Base-by-base conservation (phyloP, 257 asterid species). In the Cordia subcordata region DNA sequence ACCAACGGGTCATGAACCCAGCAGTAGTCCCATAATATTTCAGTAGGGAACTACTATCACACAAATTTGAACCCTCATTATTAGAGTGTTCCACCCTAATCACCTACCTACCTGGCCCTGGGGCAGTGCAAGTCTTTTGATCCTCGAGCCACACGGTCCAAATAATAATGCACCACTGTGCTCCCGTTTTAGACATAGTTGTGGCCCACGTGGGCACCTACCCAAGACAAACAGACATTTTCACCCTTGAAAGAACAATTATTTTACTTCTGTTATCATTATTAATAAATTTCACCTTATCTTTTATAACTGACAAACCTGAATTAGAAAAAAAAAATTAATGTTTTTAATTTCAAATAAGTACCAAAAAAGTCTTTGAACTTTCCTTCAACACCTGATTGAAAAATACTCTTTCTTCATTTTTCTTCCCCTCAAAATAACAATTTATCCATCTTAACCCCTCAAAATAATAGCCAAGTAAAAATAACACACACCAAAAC, bases 151-250 rank as follows among this genome's bases (percentile, higher is more conserved):
- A 13, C 32, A 23, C 37, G 53, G 46, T 42, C 27, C 9, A 62
- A 53, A 62, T 57, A 56, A 42, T 58, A 5, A 42, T 53, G 57
- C 66, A 51, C 16, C 0, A 33, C 9, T 60, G 35, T 58, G 56
- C 37, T 51, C 59, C 54, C 35, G 8, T 10, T 39, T 37, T 45
- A 33, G 33, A 40, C 55, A 23, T 38, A 49, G 8, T 20, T 8
- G 33, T 20, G 47, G 32, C 53, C 60, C 65, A 62, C 58, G 35
- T 17, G 13, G 10, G 27, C 38, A 19, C 35, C 44, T 37, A 47
- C 54, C 35, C 5, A 33, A 66, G 66, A 46, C 61, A 53, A 38
- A 50, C 5, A 18, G 44, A 42, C 51, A 21, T 64, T 45, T 50
- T 8, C 35, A 27, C 4, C 35, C 6, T 6, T 6, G 35, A 6